Evolutionary conservation across 129 eudicot genomes (phyloP).

Genomic region (Lonicera japonica): DNA sequence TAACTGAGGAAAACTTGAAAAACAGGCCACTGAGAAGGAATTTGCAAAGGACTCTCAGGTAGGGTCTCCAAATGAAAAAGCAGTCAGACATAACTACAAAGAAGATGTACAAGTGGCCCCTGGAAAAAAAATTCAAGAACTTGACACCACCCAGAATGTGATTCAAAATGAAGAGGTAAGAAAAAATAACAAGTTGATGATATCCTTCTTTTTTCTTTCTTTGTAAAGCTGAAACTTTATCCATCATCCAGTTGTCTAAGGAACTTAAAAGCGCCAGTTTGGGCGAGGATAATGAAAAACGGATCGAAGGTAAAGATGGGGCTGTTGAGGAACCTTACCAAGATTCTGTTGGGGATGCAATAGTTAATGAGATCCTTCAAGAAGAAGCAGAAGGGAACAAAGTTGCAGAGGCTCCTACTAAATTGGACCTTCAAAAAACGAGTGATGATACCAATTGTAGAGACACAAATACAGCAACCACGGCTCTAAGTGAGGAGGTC

Average conservation of each 20-base stretch:
- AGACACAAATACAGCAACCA: slow-evolving; percentile 13
- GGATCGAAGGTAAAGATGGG: slow-evolving; percentile 3
- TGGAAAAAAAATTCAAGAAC: slow-evolving; percentile 8
- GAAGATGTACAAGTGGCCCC: slow-evolving; percentile 15
- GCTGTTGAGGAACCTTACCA: slow-evolving; percentile 2
- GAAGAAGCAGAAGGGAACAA: slow-evolving; percentile 2
- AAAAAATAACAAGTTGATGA: not conserved
- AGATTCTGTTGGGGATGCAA: slow-evolving; percentile 6
- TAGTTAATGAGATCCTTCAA: slow-evolving; percentile 3
- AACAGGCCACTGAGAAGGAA: slow-evolving; percentile 15
- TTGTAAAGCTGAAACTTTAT: slow-evolving; percentile 12
- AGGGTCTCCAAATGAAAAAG: slow-evolving; percentile 18
- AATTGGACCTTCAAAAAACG: slow-evolving; percentile 3
- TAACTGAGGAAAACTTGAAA: not conserved
- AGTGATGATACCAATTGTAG: not conserved
- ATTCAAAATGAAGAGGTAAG: slow-evolving; percentile 16
- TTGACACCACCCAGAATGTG: slow-evolving; percentile 11
- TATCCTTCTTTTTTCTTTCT: not conserved
- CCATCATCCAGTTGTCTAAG: slow-evolving; percentile 19
- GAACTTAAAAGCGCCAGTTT: slow-evolving; percentile 11
- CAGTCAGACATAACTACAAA: slow-evolving; percentile 7
- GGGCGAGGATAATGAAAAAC: not conserved
- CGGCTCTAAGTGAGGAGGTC: slow-evolving; percentile 17
- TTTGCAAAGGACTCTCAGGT: slow-evolving; percentile 8
- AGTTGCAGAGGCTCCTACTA: slow-evolving; percentile 3